Evolutionary conservation across 2,329 filamentous ascomycete genomes (phyloP).

Genomic region (Botrytis hyacinthi): DNA sequence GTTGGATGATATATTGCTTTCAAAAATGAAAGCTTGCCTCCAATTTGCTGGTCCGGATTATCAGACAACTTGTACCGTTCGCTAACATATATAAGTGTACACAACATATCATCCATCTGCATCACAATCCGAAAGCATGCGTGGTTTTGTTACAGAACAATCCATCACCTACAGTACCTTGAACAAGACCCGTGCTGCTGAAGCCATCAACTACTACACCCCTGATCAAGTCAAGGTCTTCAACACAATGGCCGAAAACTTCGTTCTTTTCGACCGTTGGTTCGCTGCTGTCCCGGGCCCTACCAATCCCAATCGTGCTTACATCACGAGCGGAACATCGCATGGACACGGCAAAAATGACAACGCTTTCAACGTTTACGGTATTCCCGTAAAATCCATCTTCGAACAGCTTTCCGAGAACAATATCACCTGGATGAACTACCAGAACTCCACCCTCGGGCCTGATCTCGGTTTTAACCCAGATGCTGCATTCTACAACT

Average conservation of each 20-base stretch:
- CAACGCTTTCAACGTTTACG: constrained; percentile 38
- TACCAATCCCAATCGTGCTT: constrained; percentile 40
- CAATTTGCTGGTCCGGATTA: background rate
- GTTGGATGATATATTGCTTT: background rate
- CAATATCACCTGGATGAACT: constrained; percentile 47
- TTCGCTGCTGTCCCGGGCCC: constrained; percentile 43
- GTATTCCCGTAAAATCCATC: constrained; percentile 42
- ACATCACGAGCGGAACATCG: constrained; percentile 43
- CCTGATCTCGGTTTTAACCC: constrained; percentile 42
- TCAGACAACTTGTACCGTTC: background rate
- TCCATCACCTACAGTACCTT: constrained; percentile 40
- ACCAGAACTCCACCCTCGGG: constrained; percentile 43
- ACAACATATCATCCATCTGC: constrained; percentile 41
- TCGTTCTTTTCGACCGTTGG: constrained; percentile 46
- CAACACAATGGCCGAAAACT: constrained; percentile 44
- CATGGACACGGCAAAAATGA: constrained; percentile 43
- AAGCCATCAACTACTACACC: constrained; percentile 46
- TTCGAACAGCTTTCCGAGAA: constrained; percentile 44
- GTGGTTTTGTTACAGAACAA: constrained; percentile 46
- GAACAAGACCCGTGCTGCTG: constrained; percentile 42
- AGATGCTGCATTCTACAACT: constrained; percentile 46
- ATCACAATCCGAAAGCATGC: constrained; percentile 37
- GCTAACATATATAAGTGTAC: constrained; percentile 36
- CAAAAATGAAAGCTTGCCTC: background rate
- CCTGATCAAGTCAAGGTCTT: constrained; percentile 44